Conservation (phyloP, 2,329 filamentous ascomycete genomes). For the Trichophyton benhamiae region DNA sequence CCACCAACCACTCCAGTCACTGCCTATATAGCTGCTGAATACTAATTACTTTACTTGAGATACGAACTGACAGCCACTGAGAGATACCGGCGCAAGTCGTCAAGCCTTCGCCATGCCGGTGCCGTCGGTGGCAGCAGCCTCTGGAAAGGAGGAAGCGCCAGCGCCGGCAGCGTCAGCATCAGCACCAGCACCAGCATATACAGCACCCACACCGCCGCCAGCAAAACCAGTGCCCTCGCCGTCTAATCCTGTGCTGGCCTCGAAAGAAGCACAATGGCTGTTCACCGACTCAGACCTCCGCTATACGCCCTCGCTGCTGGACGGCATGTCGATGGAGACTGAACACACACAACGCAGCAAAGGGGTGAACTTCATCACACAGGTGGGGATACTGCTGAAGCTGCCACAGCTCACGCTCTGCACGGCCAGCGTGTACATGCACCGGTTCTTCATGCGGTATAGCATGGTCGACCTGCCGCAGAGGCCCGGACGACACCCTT, state of each 20-base stretch:
- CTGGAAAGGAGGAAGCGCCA: not conserved
- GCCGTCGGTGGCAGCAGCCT: not conserved
- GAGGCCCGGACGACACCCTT: conserved; percentile 67
- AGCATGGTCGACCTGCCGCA: conserved; percentile 64
- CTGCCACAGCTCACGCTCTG: conserved; percentile 83
- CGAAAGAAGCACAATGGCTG: conserved; percentile 65
- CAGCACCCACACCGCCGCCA: not conserved
- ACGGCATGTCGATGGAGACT: conserved; percentile 64
- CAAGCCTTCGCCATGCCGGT: not conserved
- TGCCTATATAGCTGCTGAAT: too few relatives aligned
- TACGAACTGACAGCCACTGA: not conserved
- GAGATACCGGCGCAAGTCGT: not conserved
- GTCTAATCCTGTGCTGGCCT: conserved; percentile 39
- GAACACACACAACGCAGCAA: conserved; percentile 75
- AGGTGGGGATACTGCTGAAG: conserved; percentile 84
- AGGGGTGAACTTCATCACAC: conserved; percentile 91
- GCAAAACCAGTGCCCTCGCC: conserved; percentile 13
- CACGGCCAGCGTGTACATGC: conserved; percentile 87
- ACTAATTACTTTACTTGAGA: too few relatives aligned
- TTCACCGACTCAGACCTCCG: conserved; percentile 74
- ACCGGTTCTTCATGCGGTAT: conserved; percentile 86
- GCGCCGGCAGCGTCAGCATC: not conserved
- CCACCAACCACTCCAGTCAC: too few relatives aligned
- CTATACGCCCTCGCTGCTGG: conserved; percentile 70
- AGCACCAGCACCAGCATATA: conserved; percentile 17